phyloP scores from a whole-genome alignment of 1,284 basidiomycete species.

The Austroboletus novae-zelandiae region DNA sequence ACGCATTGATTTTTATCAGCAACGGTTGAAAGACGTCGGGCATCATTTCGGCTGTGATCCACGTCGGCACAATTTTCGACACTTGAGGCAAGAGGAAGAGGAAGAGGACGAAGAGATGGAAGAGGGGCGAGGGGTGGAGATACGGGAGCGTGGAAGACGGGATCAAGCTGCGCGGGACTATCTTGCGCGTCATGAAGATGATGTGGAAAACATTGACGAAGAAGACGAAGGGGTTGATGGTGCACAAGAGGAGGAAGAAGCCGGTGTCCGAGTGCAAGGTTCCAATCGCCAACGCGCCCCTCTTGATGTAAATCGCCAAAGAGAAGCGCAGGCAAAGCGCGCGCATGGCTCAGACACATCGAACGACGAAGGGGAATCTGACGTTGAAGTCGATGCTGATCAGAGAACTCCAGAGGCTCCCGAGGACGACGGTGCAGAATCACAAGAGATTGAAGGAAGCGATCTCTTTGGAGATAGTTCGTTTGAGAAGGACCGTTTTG shows the following conservation, averaged over 20 bases:
- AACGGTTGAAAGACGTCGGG: conserved; percentile 3
- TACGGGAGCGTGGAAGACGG: not conserved
- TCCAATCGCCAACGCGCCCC: conserved; percentile 17
- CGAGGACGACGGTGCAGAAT: not conserved
- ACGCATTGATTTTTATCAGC: conserved; percentile 34
- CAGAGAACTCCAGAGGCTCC: not conserved
- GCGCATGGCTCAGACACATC: conserved; percentile 6
- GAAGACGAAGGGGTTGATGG: not conserved
- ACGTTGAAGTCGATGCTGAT: conserved; percentile 1
- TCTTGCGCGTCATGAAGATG: conserved; percentile 1
- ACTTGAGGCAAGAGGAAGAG: not conserved
- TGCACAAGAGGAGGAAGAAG: not conserved
- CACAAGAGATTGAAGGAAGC: conserved; percentile 13
- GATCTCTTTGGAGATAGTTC: conserved; percentile 25
- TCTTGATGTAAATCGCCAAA: conserved; percentile 4
- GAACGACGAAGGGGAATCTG: not conserved
- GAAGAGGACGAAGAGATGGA: conserved; percentile 4
- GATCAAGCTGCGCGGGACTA: not conserved
- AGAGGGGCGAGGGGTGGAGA: not conserved
- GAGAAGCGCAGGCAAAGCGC: conserved; percentile 13
- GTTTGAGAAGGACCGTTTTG: not conserved
- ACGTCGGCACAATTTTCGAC: conserved; percentile 13
- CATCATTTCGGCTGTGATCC: conserved; percentile 27
- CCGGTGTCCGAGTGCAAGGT: not conserved
- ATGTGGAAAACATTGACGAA: conserved; percentile 1